phyloP scores from a whole-genome alignment of 176 grass and related monocot species.

The Oryza glaberrima region DNA sequence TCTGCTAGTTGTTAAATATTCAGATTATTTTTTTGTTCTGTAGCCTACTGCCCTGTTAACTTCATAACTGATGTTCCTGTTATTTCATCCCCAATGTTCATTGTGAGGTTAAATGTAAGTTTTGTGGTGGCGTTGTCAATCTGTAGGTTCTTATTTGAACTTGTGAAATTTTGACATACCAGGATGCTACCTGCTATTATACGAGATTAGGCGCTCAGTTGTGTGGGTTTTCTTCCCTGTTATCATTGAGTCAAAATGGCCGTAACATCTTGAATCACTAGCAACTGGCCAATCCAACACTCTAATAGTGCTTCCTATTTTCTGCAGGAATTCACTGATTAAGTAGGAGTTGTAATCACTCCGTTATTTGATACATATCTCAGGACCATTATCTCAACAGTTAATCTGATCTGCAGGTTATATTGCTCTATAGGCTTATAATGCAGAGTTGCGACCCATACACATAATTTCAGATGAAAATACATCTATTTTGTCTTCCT shows the following conservation, averaged over 20 bases:
- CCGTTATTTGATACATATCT: constrained; percentile 18
- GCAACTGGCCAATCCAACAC: background rate
- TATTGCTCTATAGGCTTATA: background rate
- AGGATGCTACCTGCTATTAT: background rate
- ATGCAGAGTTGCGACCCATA: constrained; percentile 86
- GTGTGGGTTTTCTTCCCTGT: background rate
- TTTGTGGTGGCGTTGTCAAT: background rate
- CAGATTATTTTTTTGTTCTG: background rate
- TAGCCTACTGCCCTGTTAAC: background rate
- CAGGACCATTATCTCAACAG: constrained; percentile 80
- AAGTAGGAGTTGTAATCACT: background rate
- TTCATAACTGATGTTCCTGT: background rate
- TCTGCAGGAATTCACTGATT: background rate
- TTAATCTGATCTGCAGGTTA: constrained; percentile 65
- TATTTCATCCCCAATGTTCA: background rate
- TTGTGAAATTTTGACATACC: background rate
- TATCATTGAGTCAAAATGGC: background rate
- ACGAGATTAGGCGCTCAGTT: background rate
- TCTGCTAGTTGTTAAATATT: background rate
- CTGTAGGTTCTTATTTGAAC: background rate
- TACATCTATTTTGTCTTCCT: background rate
- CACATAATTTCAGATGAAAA: constrained; percentile 40
- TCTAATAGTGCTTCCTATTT: background rate
- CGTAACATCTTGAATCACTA: background rate
- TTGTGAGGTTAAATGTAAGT: background rate